Base-by-base conservation (phyloP, 2,329 filamentous ascomycete species). In the Trichoderma gracile region DNA sequence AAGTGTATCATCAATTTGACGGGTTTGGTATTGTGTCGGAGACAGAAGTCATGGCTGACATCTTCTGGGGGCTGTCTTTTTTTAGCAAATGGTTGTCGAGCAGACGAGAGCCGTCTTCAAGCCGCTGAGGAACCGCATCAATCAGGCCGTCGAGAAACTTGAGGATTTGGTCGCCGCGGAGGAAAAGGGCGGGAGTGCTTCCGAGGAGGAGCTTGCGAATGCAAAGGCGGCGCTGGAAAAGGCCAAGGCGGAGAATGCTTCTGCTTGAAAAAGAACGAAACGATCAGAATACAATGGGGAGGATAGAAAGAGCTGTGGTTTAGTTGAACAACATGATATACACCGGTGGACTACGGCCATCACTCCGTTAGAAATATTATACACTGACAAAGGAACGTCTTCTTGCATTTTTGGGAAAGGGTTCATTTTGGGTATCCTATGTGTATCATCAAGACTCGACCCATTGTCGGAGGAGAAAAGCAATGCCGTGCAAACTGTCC, bases 71-170 rank as follows among this genome's bases (percentile, higher is more conserved):
- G 9, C 21, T 52, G 25, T 45, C 14, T 43, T 25, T 19, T 25
- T 42, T 50, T 17, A 97, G 93, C 85, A 86, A 79, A 85, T 86
- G 80, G 93, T 91, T 23, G 80, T 93, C n/a, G 87, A 93, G 69
- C 91, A 99, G 79, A 98, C 95, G 9, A 90, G 90, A 74, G 90
- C 88, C 63, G 86, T 98, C 30, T 90, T 98, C 71, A 89, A 83
- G 2, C 86, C 86, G 1, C 78, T 98, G 69, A 85, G 84, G 71
- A 76, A 85, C 72, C 89, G 91, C 72, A 92, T 97, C 70, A 78
- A 77, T 52, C 86, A 89, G 63, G 89, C 92, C 1, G 80, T 93
- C 46, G 81, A 84, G 64, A 91, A 88, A 73, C 81, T 97, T 55
- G 87, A 96, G 78, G 85, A 89, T 69, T 83, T 92, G 75, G 81